phyloP scores from a whole-genome alignment of 2,329 filamentous ascomycete genomes.

The Epichloe hybrida region DNA sequence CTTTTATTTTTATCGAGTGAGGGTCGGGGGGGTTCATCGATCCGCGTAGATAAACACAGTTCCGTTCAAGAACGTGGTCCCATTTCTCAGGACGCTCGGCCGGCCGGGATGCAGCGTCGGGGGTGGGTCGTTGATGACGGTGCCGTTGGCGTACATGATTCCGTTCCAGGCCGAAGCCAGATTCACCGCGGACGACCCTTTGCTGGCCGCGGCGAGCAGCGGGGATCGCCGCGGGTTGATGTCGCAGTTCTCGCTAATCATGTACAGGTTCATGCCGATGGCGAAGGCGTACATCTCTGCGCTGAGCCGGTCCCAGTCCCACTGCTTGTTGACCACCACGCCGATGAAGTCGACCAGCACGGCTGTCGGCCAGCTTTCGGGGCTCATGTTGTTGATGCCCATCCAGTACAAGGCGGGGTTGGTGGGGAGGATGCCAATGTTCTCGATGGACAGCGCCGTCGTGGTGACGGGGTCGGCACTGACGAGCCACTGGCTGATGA shows the following conservation, averaged over 20 bases:
- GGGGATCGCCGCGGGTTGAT: slow-evolving; percentile 11
- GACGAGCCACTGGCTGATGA: slow-evolving; percentile 20
- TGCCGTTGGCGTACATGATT: slow-evolving; percentile 19
- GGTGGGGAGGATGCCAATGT: slow-evolving; percentile 17
- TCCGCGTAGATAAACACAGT: slow-evolving; percentile 9
- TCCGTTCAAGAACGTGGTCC: slow-evolving; percentile 14
- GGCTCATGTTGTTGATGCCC: slow-evolving; percentile 16
- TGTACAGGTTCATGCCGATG: slow-evolving; percentile 17
- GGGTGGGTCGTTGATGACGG: slow-evolving; percentile 12
- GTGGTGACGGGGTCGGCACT: slow-evolving; percentile 15
- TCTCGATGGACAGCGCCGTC: slow-evolving; percentile 14
- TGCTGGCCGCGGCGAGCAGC: slow-evolving; percentile 6
- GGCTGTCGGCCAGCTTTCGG: slow-evolving; percentile 18
- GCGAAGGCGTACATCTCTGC: slow-evolving; percentile 19
- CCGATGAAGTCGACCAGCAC: slow-evolving; percentile 20
- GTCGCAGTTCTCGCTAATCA: slow-evolving; percentile 21
- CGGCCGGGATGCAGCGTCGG: slow-evolving; percentile 10
- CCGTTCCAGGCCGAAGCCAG: slow-evolving; percentile 13
- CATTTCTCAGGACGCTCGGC: slow-evolving; percentile 11
- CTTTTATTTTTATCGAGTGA: too few relatives aligned
- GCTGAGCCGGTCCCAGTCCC: slow-evolving; percentile 15
- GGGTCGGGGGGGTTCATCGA: slow-evolving; percentile 5
- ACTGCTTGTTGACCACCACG: slow-evolving; percentile 13
- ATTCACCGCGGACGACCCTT: neutral
- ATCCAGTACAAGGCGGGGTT: slow-evolving; percentile 23